A percentile compares a stretch with the other conserved stretches of the same genome.
phyloP scores from a whole-genome alignment of 371 early-diverging fungal genomes.

The Syncephalastrum monosporum region DNA sequence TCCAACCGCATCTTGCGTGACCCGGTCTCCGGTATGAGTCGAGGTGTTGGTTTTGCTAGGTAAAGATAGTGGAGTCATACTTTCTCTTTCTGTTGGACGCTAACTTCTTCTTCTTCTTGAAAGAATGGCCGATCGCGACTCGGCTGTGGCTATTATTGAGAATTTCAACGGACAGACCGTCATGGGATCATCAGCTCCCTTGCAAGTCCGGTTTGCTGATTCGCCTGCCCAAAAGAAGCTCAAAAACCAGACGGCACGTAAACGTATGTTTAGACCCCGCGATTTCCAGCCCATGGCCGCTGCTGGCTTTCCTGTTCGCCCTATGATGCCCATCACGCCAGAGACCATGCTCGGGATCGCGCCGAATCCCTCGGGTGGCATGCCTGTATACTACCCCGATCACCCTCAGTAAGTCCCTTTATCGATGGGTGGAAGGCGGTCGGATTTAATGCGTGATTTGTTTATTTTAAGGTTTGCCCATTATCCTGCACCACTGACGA shows the following conservation, averaged over 20 bases:
- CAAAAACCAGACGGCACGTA: conserved; percentile 47
- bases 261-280: conserved; percentile 25
- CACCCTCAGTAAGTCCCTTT: conserved; percentile 9
- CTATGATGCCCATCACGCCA: conserved; percentile 48
- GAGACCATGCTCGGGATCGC: conserved; percentile 47
- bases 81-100: no score
- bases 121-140: conserved; percentile 70
- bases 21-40: conserved; percentile 52
- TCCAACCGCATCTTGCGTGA: conserved; percentile 77
- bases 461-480: conserved; percentile 7
- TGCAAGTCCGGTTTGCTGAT: conserved; percentile 84
- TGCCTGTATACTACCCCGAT: conserved; percentile 8
- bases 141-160: conserved; percentile 68
- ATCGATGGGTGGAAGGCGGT: neutral
- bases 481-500: conserved; percentile 16
- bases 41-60: conserved; percentile 85
- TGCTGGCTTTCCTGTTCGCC: conserved; percentile 29
- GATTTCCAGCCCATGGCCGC: conserved; percentile 36
- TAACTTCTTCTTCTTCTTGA: no score
- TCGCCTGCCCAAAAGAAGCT: conserved; percentile 77
- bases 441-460: neutral
- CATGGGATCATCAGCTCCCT: conserved; percentile 62
- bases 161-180: conserved; percentile 64
- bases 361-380: conserved; percentile 9
- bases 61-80: conserved; percentile 17